Conservation (phyloP, 2,329 filamentous ascomycete species). For the Fusarium illudens region DNA sequence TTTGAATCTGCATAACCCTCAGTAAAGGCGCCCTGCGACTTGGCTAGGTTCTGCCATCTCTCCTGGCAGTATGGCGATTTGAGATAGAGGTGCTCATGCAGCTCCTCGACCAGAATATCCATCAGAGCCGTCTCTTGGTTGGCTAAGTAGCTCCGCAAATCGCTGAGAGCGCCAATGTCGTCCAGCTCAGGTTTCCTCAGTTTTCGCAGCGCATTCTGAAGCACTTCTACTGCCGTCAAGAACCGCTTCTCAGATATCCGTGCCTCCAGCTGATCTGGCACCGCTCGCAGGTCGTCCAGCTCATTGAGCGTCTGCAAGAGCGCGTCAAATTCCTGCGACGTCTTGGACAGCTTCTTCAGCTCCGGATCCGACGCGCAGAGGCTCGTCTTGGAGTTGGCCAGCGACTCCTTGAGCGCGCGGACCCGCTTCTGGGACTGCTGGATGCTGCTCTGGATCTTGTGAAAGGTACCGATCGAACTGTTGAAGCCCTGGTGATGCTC, state of each 20-base stretch:
- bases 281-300: slow-evolving; percentile 85
- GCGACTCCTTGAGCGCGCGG: slow-evolving; percentile 81
- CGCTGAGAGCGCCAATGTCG: slow-evolving; percentile 85
- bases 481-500: slow-evolving; percentile 99
- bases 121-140: slow-evolving; percentile 93
- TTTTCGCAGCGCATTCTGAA: slow-evolving; percentile 85
- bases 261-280: slow-evolving; percentile 92
- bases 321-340: slow-evolving; percentile 90
- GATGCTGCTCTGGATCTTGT: slow-evolving; percentile 96
- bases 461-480: slow-evolving; percentile 97
- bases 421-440: slow-evolving; percentile 88
- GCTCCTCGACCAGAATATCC: slow-evolving; percentile 95
- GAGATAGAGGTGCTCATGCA: slow-evolving; percentile 96
- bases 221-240: slow-evolving; percentile 87
- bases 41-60: slow-evolving; percentile 86
- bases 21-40: slow-evolving; percentile 66
- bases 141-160: slow-evolving; percentile 85
- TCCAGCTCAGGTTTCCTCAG: slow-evolving; percentile 90
- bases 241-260: slow-evolving; percentile 97
- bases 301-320: slow-evolving; percentile 84
- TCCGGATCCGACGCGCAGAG: slow-evolving; percentile 89
- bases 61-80: slow-evolving; percentile 98
- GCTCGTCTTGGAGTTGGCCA: slow-evolving; percentile 80
- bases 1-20: slow-evolving; percentile 59
- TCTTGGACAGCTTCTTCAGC: slow-evolving; percentile 85